Base-by-base conservation (phyloP, 2,329 filamentous ascomycete genomes). In the Fusarium guadeloupense region DNA sequence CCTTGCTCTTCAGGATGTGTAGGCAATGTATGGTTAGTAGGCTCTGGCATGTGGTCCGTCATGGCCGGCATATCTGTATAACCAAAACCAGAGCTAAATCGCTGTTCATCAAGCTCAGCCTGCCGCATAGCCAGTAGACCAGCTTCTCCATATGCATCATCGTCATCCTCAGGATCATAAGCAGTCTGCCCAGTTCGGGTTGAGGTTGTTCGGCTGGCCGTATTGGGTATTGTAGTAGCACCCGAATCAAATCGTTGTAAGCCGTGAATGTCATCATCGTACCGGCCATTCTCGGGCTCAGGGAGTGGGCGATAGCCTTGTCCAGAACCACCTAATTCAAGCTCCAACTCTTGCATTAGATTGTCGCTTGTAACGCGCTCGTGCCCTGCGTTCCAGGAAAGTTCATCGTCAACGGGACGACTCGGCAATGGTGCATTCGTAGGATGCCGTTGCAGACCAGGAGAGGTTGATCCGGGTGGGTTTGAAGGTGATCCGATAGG, bases 131-230 rank as follows among this genome's bases (percentile, higher is more conserved):
- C 93, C 71, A 91, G 85, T 45, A 96, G 78, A 14, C 95, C 94
- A 57, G 92, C 92, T 33, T 90, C 88, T 17, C 90, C 94, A 74
- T 97, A 94, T 0, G 90, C 87, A 71, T 98, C 96, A 43, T 96
- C 92, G 49, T 94, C 90, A 12, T 83, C 57, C 35, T 59, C 62
- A 4, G 81, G 57, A 23, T 66, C 59, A 19, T 59, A 66, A 19
- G 54, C 58, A 13, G 62, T 63, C 31, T 55, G 49, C 4, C 61
- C 61, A 28, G 56, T 56, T n/a, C 63, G 62, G 17, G 54, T 53
- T 17, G 68, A 67, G 16, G 61, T 59, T 9, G 62, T 54, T 42
- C 68, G 66, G 44, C 66, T 66, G 9, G 59, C 62, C 7, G 59
- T 57, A n/a, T 66, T 66, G 6, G 67, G 69, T 28, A 72, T 71